Evolutionary conservation across 2,329 filamentous ascomycete genomes (phyloP).

Genomic region (Hortaea werneckii): DNA sequence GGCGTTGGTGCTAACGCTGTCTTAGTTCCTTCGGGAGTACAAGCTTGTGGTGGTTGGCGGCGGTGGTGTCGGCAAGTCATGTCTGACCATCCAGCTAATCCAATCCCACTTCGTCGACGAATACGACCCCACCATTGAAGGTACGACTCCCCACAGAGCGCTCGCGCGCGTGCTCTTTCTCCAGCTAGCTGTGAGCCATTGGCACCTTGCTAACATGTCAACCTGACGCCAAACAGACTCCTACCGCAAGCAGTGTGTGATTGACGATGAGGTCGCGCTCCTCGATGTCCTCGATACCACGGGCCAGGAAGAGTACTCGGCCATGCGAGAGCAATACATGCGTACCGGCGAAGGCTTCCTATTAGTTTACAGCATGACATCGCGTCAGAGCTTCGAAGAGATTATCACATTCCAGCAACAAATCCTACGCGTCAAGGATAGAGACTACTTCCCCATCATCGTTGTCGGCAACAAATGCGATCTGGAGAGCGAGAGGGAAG

Average conservation of each 20-base stretch:
- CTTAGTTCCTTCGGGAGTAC: constrained; percentile 43
- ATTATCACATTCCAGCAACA: constrained; percentile 98
- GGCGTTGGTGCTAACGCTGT: constrained; percentile 8
- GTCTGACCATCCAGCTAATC: constrained; percentile 81
- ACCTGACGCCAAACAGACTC: constrained; percentile 55
- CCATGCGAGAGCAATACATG: constrained; percentile 99
- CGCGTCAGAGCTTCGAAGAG: constrained; percentile 93
- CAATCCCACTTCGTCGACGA: constrained; percentile 96
- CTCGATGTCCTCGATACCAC: constrained; percentile 97
- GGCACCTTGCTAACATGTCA: background rate
- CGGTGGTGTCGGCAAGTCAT: constrained; percentile 98
- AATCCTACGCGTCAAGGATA: constrained; percentile 96
- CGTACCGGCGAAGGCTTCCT: constrained; percentile 95
- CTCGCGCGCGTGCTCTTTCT: background rate
- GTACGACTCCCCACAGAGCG: constrained; percentile 39
- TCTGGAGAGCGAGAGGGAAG: constrained; percentile 84
- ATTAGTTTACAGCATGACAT: constrained; percentile 96
- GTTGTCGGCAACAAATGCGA: constrained; percentile 99
- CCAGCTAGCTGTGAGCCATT: background rate
- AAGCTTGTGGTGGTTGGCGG: constrained; percentile 84
- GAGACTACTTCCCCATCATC: constrained; percentile 99
- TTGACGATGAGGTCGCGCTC: constrained; percentile 94
- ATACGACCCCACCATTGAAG: constrained; percentile 99
- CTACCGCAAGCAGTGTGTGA: constrained; percentile 98
- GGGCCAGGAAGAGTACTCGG: constrained; percentile 97